Conservation (phyloP, 1,284 basidiomycete genomes). For the Coniferiporia sulphurascens region DNA sequence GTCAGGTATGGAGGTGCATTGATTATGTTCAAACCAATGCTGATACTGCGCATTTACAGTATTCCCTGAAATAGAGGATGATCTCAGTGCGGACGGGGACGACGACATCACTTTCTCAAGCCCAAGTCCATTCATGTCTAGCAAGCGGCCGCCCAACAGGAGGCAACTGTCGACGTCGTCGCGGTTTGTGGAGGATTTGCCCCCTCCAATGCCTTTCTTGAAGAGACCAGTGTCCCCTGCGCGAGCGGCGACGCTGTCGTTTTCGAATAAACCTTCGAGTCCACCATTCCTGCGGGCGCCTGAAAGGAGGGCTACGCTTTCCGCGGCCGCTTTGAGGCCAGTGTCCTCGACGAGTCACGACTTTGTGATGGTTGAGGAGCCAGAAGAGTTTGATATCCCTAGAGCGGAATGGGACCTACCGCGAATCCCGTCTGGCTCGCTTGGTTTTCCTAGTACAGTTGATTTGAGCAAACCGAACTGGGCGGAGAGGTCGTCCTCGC, state of each 20-base stretch:
- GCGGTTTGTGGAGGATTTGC: slow-evolving; percentile 21
- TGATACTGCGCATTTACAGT: neutral
- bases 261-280: neutral
- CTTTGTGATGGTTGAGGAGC: slow-evolving; percentile 57
- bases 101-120: neutral
- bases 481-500: slow-evolving; percentile 38
- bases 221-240: slow-evolving; percentile 27
- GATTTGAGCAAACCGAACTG: slow-evolving; percentile 35
- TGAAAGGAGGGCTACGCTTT: neutral
- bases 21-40: neutral
- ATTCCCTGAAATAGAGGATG: neutral
- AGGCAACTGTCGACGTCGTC: slow-evolving; percentile 9
- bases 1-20: no score
- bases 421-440: slow-evolving; percentile 10
- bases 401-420: slow-evolving; percentile 15
- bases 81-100: neutral
- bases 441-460: slow-evolving; percentile 16
- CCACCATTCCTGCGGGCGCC: neutral
- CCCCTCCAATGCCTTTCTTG: slow-evolving; percentile 36
- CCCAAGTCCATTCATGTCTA: slow-evolving; percentile 28
- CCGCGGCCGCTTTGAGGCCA: slow-evolving; percentile 1
- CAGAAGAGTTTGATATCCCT: slow-evolving; percentile 27
- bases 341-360: slow-evolving; percentile 29
- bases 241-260: neutral
- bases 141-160: slow-evolving; percentile 26